Evolutionary conservation across 768 basidiomycete species (phyloP), one percentile per base, ranked within the genome.

Genomic region (Suillus fuscotomentosus): DNA sequence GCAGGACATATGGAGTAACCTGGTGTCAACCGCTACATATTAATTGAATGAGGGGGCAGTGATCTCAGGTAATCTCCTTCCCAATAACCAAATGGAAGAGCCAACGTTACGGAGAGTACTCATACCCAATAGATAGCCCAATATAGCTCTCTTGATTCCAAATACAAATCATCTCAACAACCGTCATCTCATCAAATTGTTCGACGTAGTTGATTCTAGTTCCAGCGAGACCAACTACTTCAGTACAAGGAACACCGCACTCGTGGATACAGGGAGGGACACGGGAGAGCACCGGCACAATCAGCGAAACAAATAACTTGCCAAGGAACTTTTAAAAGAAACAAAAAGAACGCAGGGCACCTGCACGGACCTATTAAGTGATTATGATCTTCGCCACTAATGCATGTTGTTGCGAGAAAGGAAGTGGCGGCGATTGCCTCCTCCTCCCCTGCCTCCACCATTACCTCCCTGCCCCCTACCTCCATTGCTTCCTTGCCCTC

Each of bases 401-500:
- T 60, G 61, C 63, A 64, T 66, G 68, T 65, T 56, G 31, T 47
- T 50, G 60, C 67, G 60, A 31, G 64, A 60, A 65, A 70, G 60
- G 69, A 71, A 72, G 63, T 42, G 51, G 59, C 76, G 76, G 60
- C 66, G 69, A 53, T 43, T 54, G n/a, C 36, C 42, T 17, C 64
- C 50, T n/a, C 50, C 39, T 20, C 27, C 51, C 15, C 34, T 34
- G 11, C 65, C 63, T 70, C 65, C 64, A 51, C 69, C 66, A 48
- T 68, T 54, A 36, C 60, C 54, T 47, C 51, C 56, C 47, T 60
- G 45, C 36, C 55, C 48, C 13, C 39, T 60, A 45, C 61, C 36
- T 36, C 64, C 60, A 41, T 51, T 60, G 10, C 57, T 48, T 9
- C 42, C 60, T 31, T n/a, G 50, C 27, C 45, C 27, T 10, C 43